Percentiles rank a stretch among this genome's conserved stretches.
These are phyloP conservation scores for Fusarium papillatum DNA, from an alignment of 2,329 filamentous ascomycete species.

Conservation along the genomic window DNA sequence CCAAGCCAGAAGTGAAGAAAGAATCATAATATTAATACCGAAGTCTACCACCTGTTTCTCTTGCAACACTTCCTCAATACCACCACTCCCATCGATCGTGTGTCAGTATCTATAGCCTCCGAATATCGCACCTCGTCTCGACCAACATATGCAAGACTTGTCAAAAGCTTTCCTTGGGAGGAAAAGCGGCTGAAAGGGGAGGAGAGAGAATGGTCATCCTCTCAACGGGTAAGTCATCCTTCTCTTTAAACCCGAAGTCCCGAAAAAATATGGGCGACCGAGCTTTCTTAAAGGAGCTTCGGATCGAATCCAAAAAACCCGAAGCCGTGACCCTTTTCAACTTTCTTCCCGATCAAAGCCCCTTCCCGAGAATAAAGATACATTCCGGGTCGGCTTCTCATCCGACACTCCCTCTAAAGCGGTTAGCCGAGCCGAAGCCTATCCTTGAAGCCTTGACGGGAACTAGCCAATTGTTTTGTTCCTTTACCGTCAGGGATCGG, in stretches of 20 bases:
- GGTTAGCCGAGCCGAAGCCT: not conserved
- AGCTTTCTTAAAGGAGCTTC: not conserved
- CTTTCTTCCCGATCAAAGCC: not conserved
- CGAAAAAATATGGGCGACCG: slow-evolving; percentile 3
- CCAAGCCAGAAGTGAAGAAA: not conserved
- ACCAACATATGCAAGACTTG: slow-evolving; percentile 20
- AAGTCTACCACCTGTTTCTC: not conserved
- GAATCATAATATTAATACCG: not conserved
- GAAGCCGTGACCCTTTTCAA: not conserved
- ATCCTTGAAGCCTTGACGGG: not conserved
- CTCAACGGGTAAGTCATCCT: not conserved
- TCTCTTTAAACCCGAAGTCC: not conserved
- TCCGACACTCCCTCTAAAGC: not conserved
- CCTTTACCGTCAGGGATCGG: not conserved
- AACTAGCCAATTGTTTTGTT: not conserved
- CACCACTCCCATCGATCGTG: not conserved
- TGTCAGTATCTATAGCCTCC: not conserved
- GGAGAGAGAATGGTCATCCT: not conserved
- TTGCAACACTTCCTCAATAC: too few species aligned
- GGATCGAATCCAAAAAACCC: not conserved
- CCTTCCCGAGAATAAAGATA: not conserved
- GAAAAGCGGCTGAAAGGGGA: slow-evolving; percentile 1
- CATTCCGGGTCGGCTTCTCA: slow-evolving; percentile 16
- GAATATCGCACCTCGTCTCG: not conserved
- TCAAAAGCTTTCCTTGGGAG: slow-evolving; percentile 9